Conservation (phyloP, 345 rosid genomes). For the Ceriops zippeliana region DNA sequence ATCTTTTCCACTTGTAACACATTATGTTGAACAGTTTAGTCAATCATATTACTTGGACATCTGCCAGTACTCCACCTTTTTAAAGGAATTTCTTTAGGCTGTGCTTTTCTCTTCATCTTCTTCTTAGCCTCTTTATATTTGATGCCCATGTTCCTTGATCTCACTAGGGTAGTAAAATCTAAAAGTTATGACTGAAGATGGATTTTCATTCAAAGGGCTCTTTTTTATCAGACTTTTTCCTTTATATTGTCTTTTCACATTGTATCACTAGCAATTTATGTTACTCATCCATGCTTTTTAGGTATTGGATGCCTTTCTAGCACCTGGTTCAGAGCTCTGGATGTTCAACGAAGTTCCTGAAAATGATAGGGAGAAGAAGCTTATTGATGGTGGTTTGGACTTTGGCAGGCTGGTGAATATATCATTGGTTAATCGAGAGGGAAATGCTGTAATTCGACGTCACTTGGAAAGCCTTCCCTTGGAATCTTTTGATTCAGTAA, state of each 20-base stretch:
- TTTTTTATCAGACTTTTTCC: not conserved
- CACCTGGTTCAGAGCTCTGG: conserved; percentile 75
- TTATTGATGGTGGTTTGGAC: conserved; percentile 70
- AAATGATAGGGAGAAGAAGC: conserved; percentile 62
- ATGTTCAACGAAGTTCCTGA: conserved; percentile 79
- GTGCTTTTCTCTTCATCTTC: too few relatives aligned
- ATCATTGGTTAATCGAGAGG: conserved; percentile 56
- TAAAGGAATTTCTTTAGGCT: too few relatives aligned
- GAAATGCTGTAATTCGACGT: conserved; percentile 70
- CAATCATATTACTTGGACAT: too few relatives aligned
- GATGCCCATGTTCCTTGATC: too few relatives aligned
- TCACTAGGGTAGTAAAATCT: too few relatives aligned
- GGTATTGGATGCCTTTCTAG: conserved; percentile 71
- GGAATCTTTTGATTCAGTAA: conserved; percentile 68
- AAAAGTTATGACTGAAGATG: too few relatives aligned
- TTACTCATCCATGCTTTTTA: conserved; percentile 23
- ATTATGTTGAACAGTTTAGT: too few relatives aligned
- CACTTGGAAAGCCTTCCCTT: conserved; percentile 74
- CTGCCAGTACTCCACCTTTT: too few relatives aligned
- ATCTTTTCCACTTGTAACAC: too few relatives aligned
- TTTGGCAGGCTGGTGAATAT: conserved; percentile 51
- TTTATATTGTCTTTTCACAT: not conserved
- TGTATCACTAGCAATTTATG: not conserved
- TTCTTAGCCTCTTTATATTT: too few relatives aligned
- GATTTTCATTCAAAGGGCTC: not conserved